A percentile compares a stretch with the other conserved stretches of the same genome.
Evolutionary conservation across 1,139 yeast species (phyloP).

Genomic region (Debaryomyces psychrophilus): DNA sequence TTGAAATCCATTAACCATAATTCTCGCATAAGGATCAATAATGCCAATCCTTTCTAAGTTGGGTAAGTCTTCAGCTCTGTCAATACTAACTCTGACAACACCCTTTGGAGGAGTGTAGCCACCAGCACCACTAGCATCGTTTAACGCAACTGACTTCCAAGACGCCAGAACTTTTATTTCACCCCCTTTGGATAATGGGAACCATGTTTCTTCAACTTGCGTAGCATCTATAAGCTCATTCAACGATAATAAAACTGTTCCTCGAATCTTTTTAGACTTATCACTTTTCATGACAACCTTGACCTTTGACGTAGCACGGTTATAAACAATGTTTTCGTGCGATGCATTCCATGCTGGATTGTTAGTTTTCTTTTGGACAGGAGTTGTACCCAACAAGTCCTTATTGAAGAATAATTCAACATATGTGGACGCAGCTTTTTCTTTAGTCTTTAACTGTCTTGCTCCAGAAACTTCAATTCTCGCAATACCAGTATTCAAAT

Average conservation of each 20-base stretch:
- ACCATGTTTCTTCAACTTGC: slow-evolving; percentile 77
- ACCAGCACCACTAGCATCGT: slow-evolving; percentile 65
- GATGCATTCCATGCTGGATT: slow-evolving; percentile 69
- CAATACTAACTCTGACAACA: slow-evolving; percentile 74
- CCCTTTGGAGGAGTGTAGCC: slow-evolving; percentile 94
- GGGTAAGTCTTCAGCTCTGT: slow-evolving; percentile 70
- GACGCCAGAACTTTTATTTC: slow-evolving; percentile 67
- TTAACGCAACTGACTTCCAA: slow-evolving; percentile 87
- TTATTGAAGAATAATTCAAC: slow-evolving; percentile 72
- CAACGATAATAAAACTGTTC: slow-evolving; percentile 65
- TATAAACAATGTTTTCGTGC: slow-evolving; percentile 72
- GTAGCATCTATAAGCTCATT: slow-evolving; percentile 75
- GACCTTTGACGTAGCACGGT: slow-evolving; percentile 70
- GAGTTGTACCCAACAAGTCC: slow-evolving; percentile 58
- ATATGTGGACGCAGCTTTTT: slow-evolving; percentile 59
- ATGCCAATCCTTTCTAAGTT: slow-evolving; percentile 88
- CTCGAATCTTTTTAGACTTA: slow-evolving; percentile 55
- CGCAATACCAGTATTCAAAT: slow-evolving; percentile 88
- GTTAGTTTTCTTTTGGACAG: slow-evolving; percentile 61
- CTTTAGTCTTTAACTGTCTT: slow-evolving; percentile 49
- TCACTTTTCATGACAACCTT: slow-evolving; percentile 65
- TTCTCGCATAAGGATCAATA: slow-evolving; percentile 87
- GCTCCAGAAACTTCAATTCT: slow-evolving; percentile 58
- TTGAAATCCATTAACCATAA: slow-evolving; percentile 74
- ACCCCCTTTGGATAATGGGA: slow-evolving; percentile 70